phyloP scores from a whole-genome alignment of 192 early-diverging fungal genomes.

The Linnemannia elongata region DNA sequence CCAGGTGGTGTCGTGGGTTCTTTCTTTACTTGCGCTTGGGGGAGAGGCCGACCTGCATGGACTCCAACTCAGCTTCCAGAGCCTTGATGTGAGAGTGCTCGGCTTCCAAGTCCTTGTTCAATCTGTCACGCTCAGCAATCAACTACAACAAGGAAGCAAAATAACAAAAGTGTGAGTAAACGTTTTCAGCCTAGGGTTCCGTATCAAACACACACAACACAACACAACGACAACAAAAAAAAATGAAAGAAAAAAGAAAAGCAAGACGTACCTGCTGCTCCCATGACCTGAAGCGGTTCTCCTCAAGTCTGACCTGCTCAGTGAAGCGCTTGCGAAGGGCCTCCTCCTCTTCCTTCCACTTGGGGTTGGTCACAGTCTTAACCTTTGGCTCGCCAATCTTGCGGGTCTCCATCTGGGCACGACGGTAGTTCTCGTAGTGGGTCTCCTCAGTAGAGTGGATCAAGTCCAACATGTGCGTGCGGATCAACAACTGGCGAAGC shows the following conservation, averaged over 20 bases:
- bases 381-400: slow-evolving; percentile 88
- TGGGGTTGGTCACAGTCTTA: slow-evolving; percentile 84
- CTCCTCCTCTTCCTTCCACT: slow-evolving; percentile 99
- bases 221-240: not conserved
- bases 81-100: slow-evolving; percentile 95
- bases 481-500: slow-evolving; percentile 94
- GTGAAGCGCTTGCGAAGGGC: slow-evolving; percentile 94
- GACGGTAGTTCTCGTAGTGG: slow-evolving; percentile 96
- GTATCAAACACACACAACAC: not conserved
- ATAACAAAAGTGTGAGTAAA: not conserved
- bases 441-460: slow-evolving; percentile 93
- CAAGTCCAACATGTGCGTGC: slow-evolving; percentile 98
- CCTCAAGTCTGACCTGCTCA: slow-evolving; percentile 96
- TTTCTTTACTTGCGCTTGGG: slow-evolving; percentile 53
- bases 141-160: slow-evolving; percentile 59
- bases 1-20: too few species aligned
- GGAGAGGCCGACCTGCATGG: slow-evolving; percentile 56
- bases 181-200: not conserved
- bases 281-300: slow-evolving; percentile 98
- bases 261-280: slow-evolving; percentile 76
- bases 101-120: slow-evolving; percentile 98
- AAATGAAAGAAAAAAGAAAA: not conserved
- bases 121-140: slow-evolving; percentile 96
- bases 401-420: slow-evolving; percentile 89
- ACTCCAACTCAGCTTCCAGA: slow-evolving; percentile 87